Conservation (phyloP, 768 basidiomycete genomes). For the Boletus insuetus region DNA sequence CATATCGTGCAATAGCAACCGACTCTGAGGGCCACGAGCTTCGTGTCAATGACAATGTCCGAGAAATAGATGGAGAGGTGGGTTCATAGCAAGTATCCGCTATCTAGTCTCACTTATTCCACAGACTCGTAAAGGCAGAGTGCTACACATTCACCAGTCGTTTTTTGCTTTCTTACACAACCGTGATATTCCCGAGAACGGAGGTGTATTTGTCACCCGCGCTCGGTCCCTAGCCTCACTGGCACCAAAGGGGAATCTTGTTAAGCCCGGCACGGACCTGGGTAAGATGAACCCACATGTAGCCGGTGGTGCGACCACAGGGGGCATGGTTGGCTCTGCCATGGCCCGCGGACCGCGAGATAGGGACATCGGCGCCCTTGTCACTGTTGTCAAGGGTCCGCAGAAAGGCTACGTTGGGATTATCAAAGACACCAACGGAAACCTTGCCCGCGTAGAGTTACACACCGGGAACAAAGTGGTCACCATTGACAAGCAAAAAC, state of each 20-base stretch:
- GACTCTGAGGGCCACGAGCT: slow-evolving; percentile 89
- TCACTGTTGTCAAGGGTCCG: slow-evolving; percentile 81
- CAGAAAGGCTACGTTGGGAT: slow-evolving; percentile 89
- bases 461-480: slow-evolving; percentile 85
- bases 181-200: slow-evolving; percentile 85
- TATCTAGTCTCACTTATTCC: background rate
- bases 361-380: slow-evolving; percentile 73
- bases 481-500: slow-evolving; percentile 77
- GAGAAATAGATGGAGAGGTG: slow-evolving; percentile 88
- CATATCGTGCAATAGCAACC: slow-evolving; percentile 78
- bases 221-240: slow-evolving; percentile 78
- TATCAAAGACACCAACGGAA: slow-evolving; percentile 94
- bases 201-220: slow-evolving; percentile 92
- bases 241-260: slow-evolving; percentile 78
- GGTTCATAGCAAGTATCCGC: slow-evolving; percentile 18
- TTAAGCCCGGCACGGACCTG: slow-evolving; percentile 69
- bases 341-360: slow-evolving; percentile 82
- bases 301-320: slow-evolving; percentile 51
- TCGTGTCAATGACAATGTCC: slow-evolving; percentile 85
- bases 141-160: slow-evolving; percentile 92
- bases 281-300: slow-evolving; percentile 89
- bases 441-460: slow-evolving; percentile 86
- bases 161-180: slow-evolving; percentile 94
- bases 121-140: slow-evolving; percentile 81
- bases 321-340: slow-evolving; percentile 80